A percentile compares a stretch with the other conserved stretches of the same genome.
These are phyloP conservation scores for Monilinia fructigena DNA, from an alignment of 2,329 filamentous ascomycete species.

Conservation along the genomic window DNA sequence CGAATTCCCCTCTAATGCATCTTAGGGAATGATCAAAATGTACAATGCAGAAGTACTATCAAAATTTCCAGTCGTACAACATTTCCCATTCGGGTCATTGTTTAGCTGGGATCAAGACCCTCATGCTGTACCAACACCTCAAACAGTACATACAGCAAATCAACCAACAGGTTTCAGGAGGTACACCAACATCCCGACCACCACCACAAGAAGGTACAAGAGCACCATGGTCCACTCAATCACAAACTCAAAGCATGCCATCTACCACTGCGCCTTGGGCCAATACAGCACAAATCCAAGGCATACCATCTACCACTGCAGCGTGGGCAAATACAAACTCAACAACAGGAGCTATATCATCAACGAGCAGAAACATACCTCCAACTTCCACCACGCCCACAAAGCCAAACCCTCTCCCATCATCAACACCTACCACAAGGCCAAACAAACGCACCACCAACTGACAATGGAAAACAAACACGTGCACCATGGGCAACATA, in stretches of 20 bases:
- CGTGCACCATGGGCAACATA: slow-evolving; percentile 43
- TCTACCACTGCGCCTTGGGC: slow-evolving; percentile 12
- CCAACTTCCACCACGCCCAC: slow-evolving; percentile 13
- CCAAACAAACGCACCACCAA: slow-evolving; percentile 17
- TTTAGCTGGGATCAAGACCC: slow-evolving; percentile 74
- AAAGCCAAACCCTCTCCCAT: slow-evolving; percentile 32
- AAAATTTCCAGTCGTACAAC: slow-evolving; percentile 98
- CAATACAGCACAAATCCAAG: slow-evolving; percentile 26
- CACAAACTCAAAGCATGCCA: slow-evolving; percentile 27
- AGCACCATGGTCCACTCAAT: slow-evolving; percentile 35
- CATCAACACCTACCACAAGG: slow-evolving; percentile 36
- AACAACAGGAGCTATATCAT: slow-evolving; percentile 6
- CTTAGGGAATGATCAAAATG: slow-evolving; percentile 96
- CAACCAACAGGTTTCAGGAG: slow-evolving; percentile 45
- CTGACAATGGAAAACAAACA: slow-evolving; percentile 36
- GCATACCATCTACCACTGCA: slow-evolving; percentile 25
- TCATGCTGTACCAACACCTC: slow-evolving; percentile 49
- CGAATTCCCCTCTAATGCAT: neutral
- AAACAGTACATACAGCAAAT: slow-evolving; percentile 57
- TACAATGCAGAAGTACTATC: slow-evolving; percentile 94
- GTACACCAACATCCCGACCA: slow-evolving; percentile 27
- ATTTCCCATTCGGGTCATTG: slow-evolving; percentile 81
- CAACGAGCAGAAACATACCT: slow-evolving; percentile 7
- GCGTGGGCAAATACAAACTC: slow-evolving; percentile 34
- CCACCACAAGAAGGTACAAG: slow-evolving; percentile 33